Base-by-base conservation (phyloP, 2,329 filamentous ascomycete genomes). In the Aspergillus tamarii region DNA sequence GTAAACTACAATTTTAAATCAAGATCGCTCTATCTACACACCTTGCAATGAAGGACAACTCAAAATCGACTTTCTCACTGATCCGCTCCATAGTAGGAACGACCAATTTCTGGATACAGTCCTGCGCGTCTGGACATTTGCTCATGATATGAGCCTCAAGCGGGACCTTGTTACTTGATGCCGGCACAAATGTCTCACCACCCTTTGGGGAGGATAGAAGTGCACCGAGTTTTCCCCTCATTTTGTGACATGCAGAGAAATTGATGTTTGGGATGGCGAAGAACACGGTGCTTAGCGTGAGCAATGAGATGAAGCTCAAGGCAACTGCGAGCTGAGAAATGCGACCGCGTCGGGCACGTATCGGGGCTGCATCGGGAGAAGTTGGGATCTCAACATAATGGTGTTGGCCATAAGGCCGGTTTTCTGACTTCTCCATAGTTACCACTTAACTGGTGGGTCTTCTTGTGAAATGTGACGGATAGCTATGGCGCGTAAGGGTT, bases 81-180 rank as follows among this genome's bases (percentile, higher is more conserved):
- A 94, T 86, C 63, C 87, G 86, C 77, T 93, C 88, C 94, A 99
- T 97, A 26, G 89, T 86, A 0, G 95, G 95, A 19, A 98, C 81
- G 28, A 99, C 85, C 70, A 99, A 81, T 64, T 93, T 83, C 66
- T 88, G 87, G 23, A 99, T 83, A 73, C 94, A 97, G 74, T 92
- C 90, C 77, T 85, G 86, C 2, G 95, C 93, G 78, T 99, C 95
- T 0, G 94, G 94, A 73, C 95, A 99, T 84, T 98, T 97, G 81
- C 89, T 92, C 90, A 98, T 99, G 71, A 98, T 95, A 77, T 98
- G 94, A 61, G 93, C 92, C 77, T 99, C 95, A 2, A 99, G 80
- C 4, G 93, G 91, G 5, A 98, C 90, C 62, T 68, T 74, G 32
- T 61, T 45, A 32, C 23, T 61, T 7, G 30, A 41, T 43, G 41